A percentile compares a stretch with the other conserved stretches of the same genome.
These are phyloP conservation scores for Beauveria bassiana DNA, from an alignment of 2,329 filamentous ascomycete species.

Conservation along the genomic window DNA sequence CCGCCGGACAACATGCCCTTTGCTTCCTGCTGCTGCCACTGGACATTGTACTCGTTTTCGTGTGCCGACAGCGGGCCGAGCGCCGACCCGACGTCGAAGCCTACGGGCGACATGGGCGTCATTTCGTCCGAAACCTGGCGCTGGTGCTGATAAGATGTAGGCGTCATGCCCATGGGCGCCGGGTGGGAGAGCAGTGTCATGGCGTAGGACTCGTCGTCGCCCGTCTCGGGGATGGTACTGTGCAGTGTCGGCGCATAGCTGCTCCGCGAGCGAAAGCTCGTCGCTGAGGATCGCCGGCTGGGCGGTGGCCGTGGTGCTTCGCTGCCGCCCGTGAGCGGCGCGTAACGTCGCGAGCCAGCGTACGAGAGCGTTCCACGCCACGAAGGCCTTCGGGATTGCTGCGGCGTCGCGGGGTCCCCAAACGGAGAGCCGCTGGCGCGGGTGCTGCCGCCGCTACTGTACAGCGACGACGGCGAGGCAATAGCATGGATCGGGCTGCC, in stretches of 20 bases:
- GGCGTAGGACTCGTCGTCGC: constrained; percentile 34
- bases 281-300: constrained; percentile 17
- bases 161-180: constrained; percentile 30
- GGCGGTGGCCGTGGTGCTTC: not conserved
- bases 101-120: constrained; percentile 19
- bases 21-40: constrained; percentile 45
- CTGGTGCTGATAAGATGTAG: constrained; percentile 20
- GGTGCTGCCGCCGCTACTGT: constrained; percentile 20
- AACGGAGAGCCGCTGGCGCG: not conserved
- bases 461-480: constrained; percentile 33
- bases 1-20: constrained; percentile 50
- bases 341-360: constrained; percentile 1
- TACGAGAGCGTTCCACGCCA: constrained; percentile 8
- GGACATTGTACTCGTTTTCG: constrained; percentile 36
- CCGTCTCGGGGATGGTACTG: constrained; percentile 22
- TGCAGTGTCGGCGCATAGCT: constrained; percentile 18
- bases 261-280: constrained; percentile 17
- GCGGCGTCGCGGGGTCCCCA: not conserved
- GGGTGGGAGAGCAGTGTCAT: constrained; percentile 35
- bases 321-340: not conserved
- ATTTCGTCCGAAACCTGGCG: constrained; percentile 15
- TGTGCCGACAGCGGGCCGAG: constrained; percentile 38
- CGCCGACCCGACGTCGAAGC: constrained; percentile 38
- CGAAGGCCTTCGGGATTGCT: not conserved
- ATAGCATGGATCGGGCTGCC: constrained; percentile 23